Percentiles rank a stretch among this genome's conserved stretches.
These are phyloP conservation scores for Brettanomyces sp. DNA, from an alignment of 805 yeast species.

Conservation along the genomic window DNA sequence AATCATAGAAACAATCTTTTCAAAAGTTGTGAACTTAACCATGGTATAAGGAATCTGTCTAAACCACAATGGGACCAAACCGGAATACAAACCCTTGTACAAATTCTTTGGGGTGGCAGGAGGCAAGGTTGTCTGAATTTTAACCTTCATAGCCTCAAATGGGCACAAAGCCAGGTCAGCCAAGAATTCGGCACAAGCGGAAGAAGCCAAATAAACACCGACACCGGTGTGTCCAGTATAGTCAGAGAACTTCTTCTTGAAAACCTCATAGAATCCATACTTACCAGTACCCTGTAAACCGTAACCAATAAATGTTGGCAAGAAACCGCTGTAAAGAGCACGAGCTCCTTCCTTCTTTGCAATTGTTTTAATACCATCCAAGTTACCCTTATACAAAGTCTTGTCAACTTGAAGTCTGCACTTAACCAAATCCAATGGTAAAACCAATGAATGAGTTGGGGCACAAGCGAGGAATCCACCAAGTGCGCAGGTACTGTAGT, in stretches of 20 bases:
- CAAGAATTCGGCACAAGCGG: slow-evolving; percentile 89
- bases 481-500: slow-evolving; percentile 62
- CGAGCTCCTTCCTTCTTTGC: slow-evolving; percentile 63
- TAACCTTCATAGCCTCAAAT: slow-evolving; percentile 89
- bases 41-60: slow-evolving; percentile 98
- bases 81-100: slow-evolving; percentile 66
- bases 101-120: slow-evolving; percentile 61
- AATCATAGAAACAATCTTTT: slow-evolving; percentile 76
- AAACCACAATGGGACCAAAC: slow-evolving; percentile 86
- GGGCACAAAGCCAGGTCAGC: slow-evolving; percentile 92
- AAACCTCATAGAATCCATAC: slow-evolving; percentile 89
- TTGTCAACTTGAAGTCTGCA: slow-evolving; percentile 87
- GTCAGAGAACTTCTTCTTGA: slow-evolving; percentile 71
- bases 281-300: slow-evolving; percentile 96
- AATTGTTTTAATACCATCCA: slow-evolving; percentile 76
- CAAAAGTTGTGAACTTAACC: slow-evolving; percentile 95
- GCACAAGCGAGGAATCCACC: slow-evolving; percentile 90
- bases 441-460: slow-evolving; percentile 88
- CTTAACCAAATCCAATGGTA: slow-evolving; percentile 90
- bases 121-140: slow-evolving; percentile 87
- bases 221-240: slow-evolving; percentile 65
- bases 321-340: slow-evolving; percentile 78
- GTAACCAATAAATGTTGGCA: slow-evolving; percentile 90
- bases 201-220: slow-evolving; percentile 67
- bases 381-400: slow-evolving; percentile 58